These are phyloP conservation scores for Myrica gale DNA, from an alignment of 306 rosid species.

Conservation along the genomic window DNA sequence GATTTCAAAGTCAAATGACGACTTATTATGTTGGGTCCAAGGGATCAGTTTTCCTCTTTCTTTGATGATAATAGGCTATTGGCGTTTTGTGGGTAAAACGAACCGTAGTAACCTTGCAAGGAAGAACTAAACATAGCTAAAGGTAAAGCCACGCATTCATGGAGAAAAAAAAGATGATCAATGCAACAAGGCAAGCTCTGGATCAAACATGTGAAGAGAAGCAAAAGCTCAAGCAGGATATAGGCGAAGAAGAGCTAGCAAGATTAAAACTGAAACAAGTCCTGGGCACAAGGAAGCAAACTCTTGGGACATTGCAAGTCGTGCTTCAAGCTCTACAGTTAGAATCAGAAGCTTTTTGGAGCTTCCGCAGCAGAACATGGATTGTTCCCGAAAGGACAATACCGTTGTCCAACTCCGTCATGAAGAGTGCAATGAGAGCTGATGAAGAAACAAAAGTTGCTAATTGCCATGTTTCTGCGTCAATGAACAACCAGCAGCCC, in stretches of 20 bases:
- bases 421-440: conserved; percentile 41
- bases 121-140: conserved; percentile 36
- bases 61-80: too few species aligned
- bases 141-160: conserved; percentile 11
- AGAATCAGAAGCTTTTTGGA: conserved; percentile 40
- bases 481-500: conserved; percentile 38
- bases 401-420: conserved; percentile 34
- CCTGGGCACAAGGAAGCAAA: conserved; percentile 36
- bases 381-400: conserved; percentile 27
- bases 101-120: too few species aligned
- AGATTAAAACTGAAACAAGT: conserved; percentile 26
- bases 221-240: conserved; percentile 28
- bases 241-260: conserved; percentile 29
- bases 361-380: conserved; percentile 40
- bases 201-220: conserved; percentile 35
- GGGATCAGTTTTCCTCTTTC: too few species aligned
- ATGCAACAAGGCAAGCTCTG: conserved; percentile 33
- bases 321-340: conserved; percentile 40
- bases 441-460: conserved; percentile 39
- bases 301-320: conserved; percentile 38
- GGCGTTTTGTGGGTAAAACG: too few species aligned
- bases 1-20: too few species aligned
- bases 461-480: conserved; percentile 29
- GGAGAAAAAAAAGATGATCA: conserved; percentile 5
- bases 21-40: too few species aligned